A percentile compares a stretch with the other conserved stretches of the same genome.
Conservation (phyloP, 345 rosid species). For the Excoecaria cochinchinensis region DNA sequence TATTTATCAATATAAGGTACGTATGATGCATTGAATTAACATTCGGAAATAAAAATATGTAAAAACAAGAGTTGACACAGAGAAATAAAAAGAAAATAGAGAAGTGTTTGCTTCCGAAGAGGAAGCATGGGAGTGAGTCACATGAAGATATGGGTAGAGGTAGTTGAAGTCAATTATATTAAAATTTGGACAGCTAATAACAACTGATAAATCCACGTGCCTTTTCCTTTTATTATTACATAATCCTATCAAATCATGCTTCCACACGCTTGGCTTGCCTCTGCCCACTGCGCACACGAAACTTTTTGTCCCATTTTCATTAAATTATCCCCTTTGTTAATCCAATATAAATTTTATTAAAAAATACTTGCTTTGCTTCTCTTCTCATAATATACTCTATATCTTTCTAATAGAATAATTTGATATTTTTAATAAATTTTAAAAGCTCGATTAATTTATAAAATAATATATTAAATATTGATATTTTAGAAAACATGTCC, state of each 20-base stretch:
- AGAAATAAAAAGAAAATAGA: not conserved
- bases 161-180: constrained; percentile 15
- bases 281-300: not conserved
- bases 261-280: not conserved
- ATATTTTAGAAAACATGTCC: too few relatives aligned
- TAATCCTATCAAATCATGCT: constrained; percentile 16
- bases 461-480: too few relatives aligned
- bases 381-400: too few relatives aligned
- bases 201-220: constrained; percentile 16
- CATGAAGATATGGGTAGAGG: constrained; percentile 20
- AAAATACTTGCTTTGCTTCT: too few relatives aligned
- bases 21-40: too few relatives aligned
- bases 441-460: too few relatives aligned
- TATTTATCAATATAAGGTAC: too few relatives aligned
- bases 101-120: constrained; percentile 31
- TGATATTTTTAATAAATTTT: too few relatives aligned
- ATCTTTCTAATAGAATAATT: too few relatives aligned
- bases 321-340: too few relatives aligned
- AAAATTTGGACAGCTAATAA: constrained; percentile 34
- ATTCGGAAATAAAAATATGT: not conserved
- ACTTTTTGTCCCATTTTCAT: not conserved
- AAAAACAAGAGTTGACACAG: not conserved
- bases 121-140: constrained; percentile 53
- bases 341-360: too few relatives aligned
- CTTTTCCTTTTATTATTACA: too few relatives aligned